phyloP scores from a whole-genome alignment of 2,329 filamentous ascomycete species.

The Fusarium multiceps region DNA sequence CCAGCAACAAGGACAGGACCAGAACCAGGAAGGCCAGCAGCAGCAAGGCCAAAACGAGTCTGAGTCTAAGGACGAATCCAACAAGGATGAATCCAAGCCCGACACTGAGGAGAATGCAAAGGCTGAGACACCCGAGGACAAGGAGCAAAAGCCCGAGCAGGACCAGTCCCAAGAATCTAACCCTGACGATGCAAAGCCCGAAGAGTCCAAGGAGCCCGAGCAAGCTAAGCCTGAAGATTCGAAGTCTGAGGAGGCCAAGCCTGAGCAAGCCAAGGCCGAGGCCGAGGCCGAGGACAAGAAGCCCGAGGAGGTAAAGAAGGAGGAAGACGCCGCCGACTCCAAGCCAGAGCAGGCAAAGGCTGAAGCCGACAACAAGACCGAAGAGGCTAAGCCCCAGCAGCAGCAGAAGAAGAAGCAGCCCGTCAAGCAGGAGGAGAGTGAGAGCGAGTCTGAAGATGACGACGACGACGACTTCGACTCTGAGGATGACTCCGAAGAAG shows the following conservation, averaged over 20 bases:
- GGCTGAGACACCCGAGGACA: slow-evolving; percentile 15
- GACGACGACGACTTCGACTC: slow-evolving; percentile 33
- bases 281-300: slow-evolving; percentile 17
- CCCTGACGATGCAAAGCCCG: background rate
- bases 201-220: background rate
- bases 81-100: slow-evolving; percentile 20
- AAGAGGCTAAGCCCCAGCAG: slow-evolving; percentile 21
- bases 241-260: slow-evolving; percentile 4
- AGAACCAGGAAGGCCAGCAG: slow-evolving; percentile 25
- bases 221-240: slow-evolving; percentile 1
- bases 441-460: slow-evolving; percentile 30
- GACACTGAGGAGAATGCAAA: slow-evolving; percentile 20
- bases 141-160: slow-evolving; percentile 24
- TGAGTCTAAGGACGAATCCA: slow-evolving; percentile 10
- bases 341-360: slow-evolving; percentile 27
- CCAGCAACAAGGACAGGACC: slow-evolving; percentile 11
- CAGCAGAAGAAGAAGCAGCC: slow-evolving; percentile 15
- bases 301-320: slow-evolving; percentile 23
- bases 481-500: slow-evolving; percentile 36
- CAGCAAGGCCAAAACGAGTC: slow-evolving; percentile 24
- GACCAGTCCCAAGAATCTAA: slow-evolving; percentile 6
- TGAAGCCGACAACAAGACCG: slow-evolving; percentile 1
- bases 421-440: slow-evolving; percentile 30
- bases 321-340: slow-evolving; percentile 1
- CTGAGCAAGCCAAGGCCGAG: slow-evolving; percentile 8